Evolutionary conservation across 2,329 filamentous ascomycete species (phyloP).

Genomic region (Thielaviopsis euricoi): DNA sequence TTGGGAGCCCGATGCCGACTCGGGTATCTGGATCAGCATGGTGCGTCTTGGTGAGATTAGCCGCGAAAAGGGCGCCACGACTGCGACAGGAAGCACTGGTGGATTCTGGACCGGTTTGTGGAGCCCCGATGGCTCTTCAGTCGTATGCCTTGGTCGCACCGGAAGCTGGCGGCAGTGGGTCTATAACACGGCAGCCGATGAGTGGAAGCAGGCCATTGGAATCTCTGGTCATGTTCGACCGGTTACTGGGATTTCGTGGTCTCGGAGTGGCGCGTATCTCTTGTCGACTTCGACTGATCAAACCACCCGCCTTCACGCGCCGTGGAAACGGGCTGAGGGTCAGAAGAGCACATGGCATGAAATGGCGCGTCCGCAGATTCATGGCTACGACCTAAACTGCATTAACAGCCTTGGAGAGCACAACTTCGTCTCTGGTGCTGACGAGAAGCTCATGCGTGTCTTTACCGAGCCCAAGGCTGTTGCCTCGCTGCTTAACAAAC

Average conservation of each 20-base stretch:
- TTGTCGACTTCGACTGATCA: slow-evolving; percentile 84
- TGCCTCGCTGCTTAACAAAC: slow-evolving; percentile 51
- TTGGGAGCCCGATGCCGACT: slow-evolving; percentile 71
- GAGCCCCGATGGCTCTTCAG: slow-evolving; percentile 54
- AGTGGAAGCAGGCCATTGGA: slow-evolving; percentile 63
- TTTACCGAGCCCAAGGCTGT: slow-evolving; percentile 81
- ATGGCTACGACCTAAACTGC: slow-evolving; percentile 95
- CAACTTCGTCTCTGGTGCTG: slow-evolving; percentile 84
- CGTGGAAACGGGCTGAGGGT: slow-evolving; percentile 42
- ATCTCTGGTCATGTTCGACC: slow-evolving; percentile 72
- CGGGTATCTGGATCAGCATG: slow-evolving; percentile 80
- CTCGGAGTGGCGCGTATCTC: slow-evolving; percentile 64
- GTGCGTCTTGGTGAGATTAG: slow-evolving; percentile 86
- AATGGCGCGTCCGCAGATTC: slow-evolving; percentile 87
- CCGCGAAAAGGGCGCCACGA: slow-evolving; percentile 86
- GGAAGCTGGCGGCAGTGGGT: slow-evolving; percentile 88
- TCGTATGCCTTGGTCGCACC: slow-evolving; percentile 74
- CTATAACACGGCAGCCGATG: slow-evolving; percentile 39
- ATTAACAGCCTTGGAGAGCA: slow-evolving; percentile 57
- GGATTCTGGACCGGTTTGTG: slow-evolving; percentile 95
- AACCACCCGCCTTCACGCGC: slow-evolving; percentile 72
- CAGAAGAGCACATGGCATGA: slow-evolving; percentile 75
- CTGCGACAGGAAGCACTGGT: slow-evolving; percentile 85
- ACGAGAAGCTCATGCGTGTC: slow-evolving; percentile 94
- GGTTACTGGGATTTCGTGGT: slow-evolving; percentile 73